Base-by-base conservation (phyloP, 2,329 filamentous ascomycete species). In the Aspergillus pseudoglaucus region DNA sequence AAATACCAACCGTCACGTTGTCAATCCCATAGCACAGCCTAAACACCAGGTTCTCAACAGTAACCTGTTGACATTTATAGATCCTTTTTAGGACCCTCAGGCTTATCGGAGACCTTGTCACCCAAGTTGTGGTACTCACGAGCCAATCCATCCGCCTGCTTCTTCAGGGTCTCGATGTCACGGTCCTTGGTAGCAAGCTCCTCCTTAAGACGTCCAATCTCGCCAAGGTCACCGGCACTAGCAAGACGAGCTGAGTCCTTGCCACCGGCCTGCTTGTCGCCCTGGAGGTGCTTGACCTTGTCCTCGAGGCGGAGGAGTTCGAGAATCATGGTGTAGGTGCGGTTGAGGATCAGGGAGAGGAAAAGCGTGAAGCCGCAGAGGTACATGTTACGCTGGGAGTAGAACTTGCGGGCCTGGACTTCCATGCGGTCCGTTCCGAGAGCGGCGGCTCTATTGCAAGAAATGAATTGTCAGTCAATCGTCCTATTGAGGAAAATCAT, bases 381-480 rank as follows among this genome's bases (percentile, higher is more conserved):
- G 76, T 98, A 98, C 93, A 98, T 98, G 83, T 98, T 98, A 72
- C 93, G 90, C 78, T 98, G 91, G 53, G 90, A 95, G 81, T 98
- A 98, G 80, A 98, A 98, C 76, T 98, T 98, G 80, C 93, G 90
- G 57, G 93, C 91, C 74, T 98, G 93, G 45, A 97, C 91, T 75
- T 98, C 93, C 81, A 95, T 90, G 56, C 93, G 91, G 69, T 97
- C 93, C 66, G 88, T 85, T 55, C 93, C 91, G 62, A 96, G 83
- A 51, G 90, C 83, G 45, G 84, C 81, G 48, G 78, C 76, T 65
- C 86, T 82, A 59, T 33, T 32, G 18, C 20, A 6, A 6, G 15
- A 23, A 30, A 8, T 32, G 18, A 25, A 30, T 27, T 12, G 27
- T 33, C 15, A 27, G 27, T 18, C 15, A 6, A 42, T 38, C 20